phyloP scores from a whole-genome alignment of 1,284 basidiomycete species.

The Schizophyllum commune region DNA sequence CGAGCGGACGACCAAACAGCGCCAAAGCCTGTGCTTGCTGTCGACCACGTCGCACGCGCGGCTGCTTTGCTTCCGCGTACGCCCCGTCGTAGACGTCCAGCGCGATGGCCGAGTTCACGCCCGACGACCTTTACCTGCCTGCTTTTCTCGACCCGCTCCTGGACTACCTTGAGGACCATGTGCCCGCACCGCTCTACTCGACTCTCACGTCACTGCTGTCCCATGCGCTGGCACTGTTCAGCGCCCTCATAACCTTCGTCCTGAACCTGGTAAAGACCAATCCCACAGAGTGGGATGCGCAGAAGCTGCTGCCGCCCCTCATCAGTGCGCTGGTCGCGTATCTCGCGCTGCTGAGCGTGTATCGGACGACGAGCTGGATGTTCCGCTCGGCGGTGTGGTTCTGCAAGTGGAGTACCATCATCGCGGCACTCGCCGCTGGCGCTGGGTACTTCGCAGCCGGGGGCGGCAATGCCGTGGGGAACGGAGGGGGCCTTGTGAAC shows the following conservation, averaged over 20 bases:
- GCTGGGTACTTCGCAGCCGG: slow-evolving; percentile 43
- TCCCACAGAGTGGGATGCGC: slow-evolving; percentile 55
- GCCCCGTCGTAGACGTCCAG: background rate
- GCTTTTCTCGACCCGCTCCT: slow-evolving; percentile 44
- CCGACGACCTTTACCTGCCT: slow-evolving; percentile 24
- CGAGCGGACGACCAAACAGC: background rate
- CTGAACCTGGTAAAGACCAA: slow-evolving; percentile 38
- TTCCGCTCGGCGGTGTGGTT: slow-evolving; percentile 58
- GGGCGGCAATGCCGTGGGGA: slow-evolving; percentile 22
- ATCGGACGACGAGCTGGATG: slow-evolving; percentile 70
- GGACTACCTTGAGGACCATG: slow-evolving; percentile 40
- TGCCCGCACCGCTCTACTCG: slow-evolving; percentile 50
- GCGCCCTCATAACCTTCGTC: slow-evolving; percentile 40
- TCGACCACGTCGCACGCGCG: background rate
- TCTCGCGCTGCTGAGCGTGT: slow-evolving; percentile 61
- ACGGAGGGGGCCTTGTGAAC: slow-evolving; percentile 29
- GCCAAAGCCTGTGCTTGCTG: background rate
- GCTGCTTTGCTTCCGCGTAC: background rate
- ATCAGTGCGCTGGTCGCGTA: slow-evolving; percentile 66
- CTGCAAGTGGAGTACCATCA: slow-evolving; percentile 65
- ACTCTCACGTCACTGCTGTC: slow-evolving; percentile 44
- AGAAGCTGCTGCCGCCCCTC: slow-evolving; percentile 63
- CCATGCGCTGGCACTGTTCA: slow-evolving; percentile 41
- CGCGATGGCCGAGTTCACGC: slow-evolving; percentile 11
- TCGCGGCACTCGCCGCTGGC: slow-evolving; percentile 42